These are phyloP conservation scores for Echites panduratus DNA, from an alignment of 257 asterid species.

Conservation along the genomic window DNA sequence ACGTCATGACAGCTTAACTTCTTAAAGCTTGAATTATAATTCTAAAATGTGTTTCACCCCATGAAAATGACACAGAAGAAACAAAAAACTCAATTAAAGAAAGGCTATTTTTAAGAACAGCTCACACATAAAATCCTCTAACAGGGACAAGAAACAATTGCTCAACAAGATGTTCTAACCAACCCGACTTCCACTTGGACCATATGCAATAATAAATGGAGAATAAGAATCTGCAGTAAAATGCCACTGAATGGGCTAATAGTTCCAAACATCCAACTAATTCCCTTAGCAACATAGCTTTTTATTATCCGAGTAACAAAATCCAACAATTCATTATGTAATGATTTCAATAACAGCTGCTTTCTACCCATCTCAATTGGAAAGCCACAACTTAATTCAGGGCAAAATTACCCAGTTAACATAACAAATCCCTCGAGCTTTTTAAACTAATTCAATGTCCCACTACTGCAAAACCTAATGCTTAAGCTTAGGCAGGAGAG, in stretches of 20 bases:
- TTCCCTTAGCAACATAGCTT: not conserved
- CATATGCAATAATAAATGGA: slow-evolving; percentile 4
- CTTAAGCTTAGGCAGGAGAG: not conserved
- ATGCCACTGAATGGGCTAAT: slow-evolving; percentile 11
- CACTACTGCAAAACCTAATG: not conserved
- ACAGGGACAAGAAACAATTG: not conserved
- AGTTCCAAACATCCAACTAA: slow-evolving; percentile 13
- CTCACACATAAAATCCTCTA: not conserved
- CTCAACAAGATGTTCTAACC: not conserved
- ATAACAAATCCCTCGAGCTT: not conserved
- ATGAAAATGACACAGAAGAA: not conserved
- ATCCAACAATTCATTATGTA: not conserved
- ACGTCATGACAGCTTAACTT: not conserved
- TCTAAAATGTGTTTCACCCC: not conserved
- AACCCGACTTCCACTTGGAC: slow-evolving; percentile 22
- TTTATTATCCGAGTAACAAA: not conserved
- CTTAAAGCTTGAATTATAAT: not conserved
- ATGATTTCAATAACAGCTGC: not conserved
- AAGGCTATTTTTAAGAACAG: not conserved
- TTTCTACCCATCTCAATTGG: not conserved
- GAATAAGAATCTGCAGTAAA: not conserved
- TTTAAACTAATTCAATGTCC: not conserved
- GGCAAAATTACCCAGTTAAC: not conserved
- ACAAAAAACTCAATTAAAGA: not conserved
- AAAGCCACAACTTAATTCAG: not conserved